Conservation (phyloP, 208 protist genomes). For the Acanthamoeba culbertsoni region DNA sequence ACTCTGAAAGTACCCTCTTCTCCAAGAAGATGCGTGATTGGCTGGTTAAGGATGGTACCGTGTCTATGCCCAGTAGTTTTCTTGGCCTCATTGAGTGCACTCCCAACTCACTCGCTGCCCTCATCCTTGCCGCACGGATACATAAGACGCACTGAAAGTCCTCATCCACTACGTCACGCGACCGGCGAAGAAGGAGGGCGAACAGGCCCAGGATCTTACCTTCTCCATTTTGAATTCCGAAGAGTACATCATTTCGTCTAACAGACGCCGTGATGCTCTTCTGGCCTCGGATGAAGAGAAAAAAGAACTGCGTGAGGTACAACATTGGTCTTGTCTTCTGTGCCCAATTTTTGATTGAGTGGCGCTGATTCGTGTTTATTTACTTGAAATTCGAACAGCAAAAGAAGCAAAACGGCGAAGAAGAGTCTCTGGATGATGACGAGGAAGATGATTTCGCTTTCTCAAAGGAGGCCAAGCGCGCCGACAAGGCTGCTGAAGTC, state of each 20-base stretch:
- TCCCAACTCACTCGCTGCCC: background rate
- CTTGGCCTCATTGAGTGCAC: background rate
- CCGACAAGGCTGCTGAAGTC: slow-evolving; percentile 58
- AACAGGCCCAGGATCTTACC: background rate
- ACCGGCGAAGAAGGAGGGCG: slow-evolving; percentile 27
- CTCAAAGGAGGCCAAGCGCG: slow-evolving; percentile 58
- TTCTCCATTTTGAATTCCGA: slow-evolving; percentile 31
- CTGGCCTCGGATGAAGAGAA: slow-evolving; percentile 47
- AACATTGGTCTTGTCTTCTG: background rate
- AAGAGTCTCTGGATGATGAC: slow-evolving; percentile 19
- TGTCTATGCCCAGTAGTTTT: background rate
- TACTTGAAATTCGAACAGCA: background rate
- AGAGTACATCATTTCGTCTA: slow-evolving; percentile 60
- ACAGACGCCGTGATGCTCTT: slow-evolving; percentile 37
- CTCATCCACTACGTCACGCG: slow-evolving; percentile 36
- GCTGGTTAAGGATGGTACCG: slow-evolving; percentile 43
- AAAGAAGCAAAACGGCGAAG: slow-evolving; percentile 22
- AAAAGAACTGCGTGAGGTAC: slow-evolving; percentile 45
- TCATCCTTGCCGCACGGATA: background rate
- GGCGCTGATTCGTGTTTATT: background rate
- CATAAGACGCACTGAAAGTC: slow-evolving; percentile 4
- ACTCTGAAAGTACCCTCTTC: slow-evolving; percentile 55
- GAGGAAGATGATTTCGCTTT: slow-evolving; percentile 60
- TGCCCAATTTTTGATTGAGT: background rate
- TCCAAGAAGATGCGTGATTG: slow-evolving; percentile 64